phyloP scores from a whole-genome alignment of 164 flowering plant species.

The Tinospora cordifolia region DNA sequence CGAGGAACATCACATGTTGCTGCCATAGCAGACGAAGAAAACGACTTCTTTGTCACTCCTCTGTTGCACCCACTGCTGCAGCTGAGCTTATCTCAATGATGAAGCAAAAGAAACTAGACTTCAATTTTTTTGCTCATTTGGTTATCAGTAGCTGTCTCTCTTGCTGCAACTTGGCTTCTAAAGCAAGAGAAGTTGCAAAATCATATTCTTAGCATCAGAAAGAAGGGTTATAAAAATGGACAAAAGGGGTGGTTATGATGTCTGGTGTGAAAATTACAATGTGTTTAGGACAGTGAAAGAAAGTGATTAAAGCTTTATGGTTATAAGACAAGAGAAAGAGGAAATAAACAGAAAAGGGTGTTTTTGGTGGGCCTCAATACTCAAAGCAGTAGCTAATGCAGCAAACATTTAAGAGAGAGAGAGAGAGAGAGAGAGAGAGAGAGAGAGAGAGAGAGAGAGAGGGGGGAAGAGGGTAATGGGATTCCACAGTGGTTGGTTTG shows the following conservation, averaged over 20 bases:
- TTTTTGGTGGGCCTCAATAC: constrained; percentile 16
- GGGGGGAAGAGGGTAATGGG: background rate
- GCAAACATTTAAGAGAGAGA: no score
- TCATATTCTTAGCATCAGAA: constrained; percentile 1
- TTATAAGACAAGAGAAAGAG: constrained; percentile 6
- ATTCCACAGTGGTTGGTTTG: constrained; percentile 11
- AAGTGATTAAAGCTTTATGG: constrained; percentile 20
- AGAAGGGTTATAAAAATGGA: constrained; percentile 1
- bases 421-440: no score
- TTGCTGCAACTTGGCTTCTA: background rate
- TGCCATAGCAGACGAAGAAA: constrained; percentile 11
- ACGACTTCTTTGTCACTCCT: background rate
- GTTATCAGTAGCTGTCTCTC: background rate
- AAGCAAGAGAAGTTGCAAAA: background rate
- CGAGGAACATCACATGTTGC: constrained; percentile 19
- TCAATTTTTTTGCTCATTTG: constrained; percentile 4
- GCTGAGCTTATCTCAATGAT: background rate
- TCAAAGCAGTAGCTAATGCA: constrained; percentile 3
- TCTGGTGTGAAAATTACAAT: constrained; percentile 12
- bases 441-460: no score
- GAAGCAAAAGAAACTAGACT: background rate
- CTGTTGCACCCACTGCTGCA: background rate
- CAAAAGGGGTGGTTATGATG: constrained; percentile 16
- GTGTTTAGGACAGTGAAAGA: constrained; percentile 3
- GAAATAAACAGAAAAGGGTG: constrained; percentile 6